Conservation (phyloP, 768 basidiomycete species). For the Udeniomyces megalosporus region DNA sequence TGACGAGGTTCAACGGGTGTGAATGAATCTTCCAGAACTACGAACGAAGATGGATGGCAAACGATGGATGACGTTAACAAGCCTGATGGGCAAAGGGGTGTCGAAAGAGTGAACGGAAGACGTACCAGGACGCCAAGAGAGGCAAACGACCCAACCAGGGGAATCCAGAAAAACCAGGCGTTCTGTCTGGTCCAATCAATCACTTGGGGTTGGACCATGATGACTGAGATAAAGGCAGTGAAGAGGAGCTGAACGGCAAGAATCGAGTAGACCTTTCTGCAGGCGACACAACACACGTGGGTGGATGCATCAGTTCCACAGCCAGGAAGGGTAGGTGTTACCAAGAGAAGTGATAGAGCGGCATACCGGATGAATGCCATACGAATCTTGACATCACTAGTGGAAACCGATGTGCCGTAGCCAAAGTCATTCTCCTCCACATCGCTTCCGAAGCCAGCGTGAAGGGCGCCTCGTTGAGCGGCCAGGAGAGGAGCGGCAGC, state of each 20-base stretch:
- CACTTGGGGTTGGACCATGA: slow-evolving; percentile 5
- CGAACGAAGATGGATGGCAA: neutral
- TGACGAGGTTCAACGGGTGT: slow-evolving; percentile 45
- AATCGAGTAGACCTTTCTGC: slow-evolving; percentile 15
- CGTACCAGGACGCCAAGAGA: slow-evolving; percentile 6
- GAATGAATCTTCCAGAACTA: slow-evolving; percentile 12
- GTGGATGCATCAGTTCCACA: no score
- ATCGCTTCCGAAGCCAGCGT: neutral
- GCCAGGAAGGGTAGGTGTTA: no score
- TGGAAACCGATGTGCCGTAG: slow-evolving; percentile 3
- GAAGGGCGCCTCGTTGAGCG: neutral
- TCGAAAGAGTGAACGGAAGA: no score
- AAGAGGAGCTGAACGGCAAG: slow-evolving; percentile 3
- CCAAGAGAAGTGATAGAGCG: no score
- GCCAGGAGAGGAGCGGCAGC: neutral
- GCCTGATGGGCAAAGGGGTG: neutral
- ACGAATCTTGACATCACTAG: neutral
- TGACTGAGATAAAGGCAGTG: slow-evolving; percentile 1
- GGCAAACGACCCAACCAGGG: slow-evolving; percentile 10
- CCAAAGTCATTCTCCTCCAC: slow-evolving; percentile 10
- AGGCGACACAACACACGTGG: no score
- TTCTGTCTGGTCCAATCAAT: neutral
- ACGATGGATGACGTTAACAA: neutral
- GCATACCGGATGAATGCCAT: slow-evolving; percentile 16
- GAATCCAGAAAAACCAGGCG: slow-evolving; percentile 8